Evolutionary conservation across 257 asterid species (phyloP), one percentile per base, ranked within the genome.

Genomic region (Osmanthus fragrans): DNA sequence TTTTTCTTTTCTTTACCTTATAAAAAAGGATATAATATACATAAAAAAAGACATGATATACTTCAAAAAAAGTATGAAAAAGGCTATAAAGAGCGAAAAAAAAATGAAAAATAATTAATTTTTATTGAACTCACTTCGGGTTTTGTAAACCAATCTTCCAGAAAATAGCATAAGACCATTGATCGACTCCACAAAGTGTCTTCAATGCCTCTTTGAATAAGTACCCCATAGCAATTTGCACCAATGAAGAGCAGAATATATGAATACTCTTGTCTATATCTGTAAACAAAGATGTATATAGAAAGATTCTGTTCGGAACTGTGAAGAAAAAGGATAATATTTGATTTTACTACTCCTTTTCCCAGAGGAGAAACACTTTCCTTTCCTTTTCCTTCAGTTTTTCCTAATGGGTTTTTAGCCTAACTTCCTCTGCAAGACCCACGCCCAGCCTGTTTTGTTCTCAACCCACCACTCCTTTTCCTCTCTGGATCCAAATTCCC

Each of bases 361-460:
- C 78, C 30, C 73, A 79, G 76, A 74, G 65, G 72, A 75, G 75
- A 80, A 34, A 33, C 54, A 27, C 76, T 71, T 39, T 49, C 65
- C 42, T 33, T 64, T 70, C 76, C 74, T 40, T 79, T 76, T 75
- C 49, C 51, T 71, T 64, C 69, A 27, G 25, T 71, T 27, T 72
- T 21, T 23, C 32, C 30, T 25, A 42, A 56, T 4, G 56, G 78
- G 82, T 70, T 51, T 73, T 73, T 73, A 74, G 85, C 81, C 98
- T 94, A 94, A 92, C 98, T 92, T 83, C 98, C 98, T 75, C 98
- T 84, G 85, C 97, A 94, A 87, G 98, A 94, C n/a, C 96, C 97
- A 68, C 98, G 92, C 51, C 98, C 98, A 73, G 98, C 98, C 73
- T 94, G 98, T 87, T 92, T 91, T 12, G 98, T 91, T 88, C 98